Evolutionary conservation across 805 yeast genomes (phyloP), one percentile per base, ranked within the genome.

Genomic region (Pichia membranifaciens): DNA sequence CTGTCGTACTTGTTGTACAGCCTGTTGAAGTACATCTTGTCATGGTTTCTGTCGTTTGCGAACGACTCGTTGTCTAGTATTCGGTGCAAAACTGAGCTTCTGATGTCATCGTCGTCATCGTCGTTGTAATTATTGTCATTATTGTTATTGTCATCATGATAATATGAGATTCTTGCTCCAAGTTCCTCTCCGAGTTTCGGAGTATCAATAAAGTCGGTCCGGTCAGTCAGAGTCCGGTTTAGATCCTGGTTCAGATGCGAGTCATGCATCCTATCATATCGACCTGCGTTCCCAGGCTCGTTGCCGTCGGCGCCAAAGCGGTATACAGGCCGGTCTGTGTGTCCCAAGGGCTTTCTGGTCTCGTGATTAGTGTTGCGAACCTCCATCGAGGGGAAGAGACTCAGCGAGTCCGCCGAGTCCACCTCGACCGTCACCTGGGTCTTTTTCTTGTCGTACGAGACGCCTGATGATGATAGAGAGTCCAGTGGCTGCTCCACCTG

Each of bases 81-180:
- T 37, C 51, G 43, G 45, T 55, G 55, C 18, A 61, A 40, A 12
- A 61, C 47, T 1, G 61, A 60, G 25, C 57, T 58, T 5, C 51
- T 41, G 8, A 61, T 25, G 42, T 56, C 61, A 32, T 51, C 44
- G 10, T 21, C 21, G n/a, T 36, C 45, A 9, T 17, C 22, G 8
- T 23, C 18, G 16, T 25, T 40, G 41, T 56, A 56, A 33, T 51
- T 29, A 9, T 23, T 16, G 17, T 23, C 41, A 21, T 33, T 22
- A 9, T 18, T 20, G 22, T 40, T 20, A 23, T 34, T 20, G 10
- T 35, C 45, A 35, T 25, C n/a, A 16, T 45, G 29, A 10, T 25
- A 7, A 25, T 25, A 25, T 25, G 7, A 7, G 10, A n/a, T n/a
- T n/a, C n/a, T n/a, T n/a, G n/a, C n/a, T n/a, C n/a, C n/a, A n/a